These are phyloP conservation scores for Annulohypoxylon nitens DNA, from an alignment of 495 filamentous ascomycete species.

Conservation along the genomic window DNA sequence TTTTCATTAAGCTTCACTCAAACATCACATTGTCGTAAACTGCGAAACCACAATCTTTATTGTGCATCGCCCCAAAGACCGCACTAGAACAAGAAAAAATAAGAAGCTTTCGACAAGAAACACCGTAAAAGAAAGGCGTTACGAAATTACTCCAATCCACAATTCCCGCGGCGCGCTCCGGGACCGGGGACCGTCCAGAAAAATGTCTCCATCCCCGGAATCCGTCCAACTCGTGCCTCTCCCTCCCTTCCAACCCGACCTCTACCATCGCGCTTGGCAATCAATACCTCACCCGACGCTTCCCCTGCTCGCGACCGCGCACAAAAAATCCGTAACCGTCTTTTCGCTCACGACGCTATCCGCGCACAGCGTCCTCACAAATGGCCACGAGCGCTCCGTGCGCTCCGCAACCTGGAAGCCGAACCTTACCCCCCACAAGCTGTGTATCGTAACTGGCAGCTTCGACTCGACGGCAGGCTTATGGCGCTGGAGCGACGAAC, in stretches of 20 bases:
- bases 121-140: background rate
- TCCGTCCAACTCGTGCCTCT: constrained; percentile 51
- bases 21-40: constrained; percentile 8
- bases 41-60: background rate
- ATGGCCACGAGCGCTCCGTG: constrained; percentile 90
- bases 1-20: constrained; percentile 15
- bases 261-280: constrained; percentile 88
- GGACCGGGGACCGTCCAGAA: background rate
- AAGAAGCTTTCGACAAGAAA: background rate
- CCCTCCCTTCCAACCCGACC: constrained; percentile 70
- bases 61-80: background rate
- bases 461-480: constrained; percentile 93
- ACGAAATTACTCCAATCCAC: background rate
- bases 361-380: constrained; percentile 80
- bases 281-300: constrained; percentile 87
- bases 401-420: constrained; percentile 89
- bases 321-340: constrained; percentile 84
- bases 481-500: constrained; percentile 77
- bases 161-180: background rate
- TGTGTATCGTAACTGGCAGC: constrained; percentile 87
- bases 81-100: background rate
- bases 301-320: constrained; percentile 89
- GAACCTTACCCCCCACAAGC: constrained; percentile 66
- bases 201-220: constrained; percentile 34
- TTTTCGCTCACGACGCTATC: constrained; percentile 86